A percentile compares a stretch with the other conserved stretches of the same genome.
These are phyloP conservation scores for Pseudophaeomoniella oleicola DNA, from an alignment of 2,329 filamentous ascomycete genomes.

Conservation along the genomic window DNA sequence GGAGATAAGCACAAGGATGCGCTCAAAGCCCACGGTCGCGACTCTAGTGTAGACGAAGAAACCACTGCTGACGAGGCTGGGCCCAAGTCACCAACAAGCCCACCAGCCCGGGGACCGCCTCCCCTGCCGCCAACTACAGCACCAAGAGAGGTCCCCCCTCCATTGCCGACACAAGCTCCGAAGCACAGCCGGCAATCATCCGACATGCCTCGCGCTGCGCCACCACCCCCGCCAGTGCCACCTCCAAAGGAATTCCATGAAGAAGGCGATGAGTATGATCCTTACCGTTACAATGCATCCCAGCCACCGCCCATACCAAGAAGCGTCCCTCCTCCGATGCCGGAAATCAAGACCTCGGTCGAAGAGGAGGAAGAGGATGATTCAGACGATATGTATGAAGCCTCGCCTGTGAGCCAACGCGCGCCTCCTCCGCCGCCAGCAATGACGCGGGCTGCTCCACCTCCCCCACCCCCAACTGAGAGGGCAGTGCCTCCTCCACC, in stretches of 20 bases:
- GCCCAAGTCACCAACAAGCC: conserved; percentile 28
- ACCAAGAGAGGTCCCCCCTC: conserved; percentile 45
- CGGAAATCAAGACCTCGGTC: conserved; percentile 11
- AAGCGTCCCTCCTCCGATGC: conserved; percentile 14
- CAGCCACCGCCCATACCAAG: conserved; percentile 12
- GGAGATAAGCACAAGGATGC: conserved; percentile 89
- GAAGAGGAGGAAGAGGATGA: conserved; percentile 18
- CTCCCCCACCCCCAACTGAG: conserved; percentile 12
- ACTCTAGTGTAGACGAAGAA: conserved; percentile 61
- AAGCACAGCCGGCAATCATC: conserved; percentile 46
- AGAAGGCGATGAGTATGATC: conserved; percentile 38
- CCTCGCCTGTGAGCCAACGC: conserved; percentile 22
- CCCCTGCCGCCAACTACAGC: conserved; percentile 42
- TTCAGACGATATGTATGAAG: conserved; percentile 32
- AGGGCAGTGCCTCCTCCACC: conserved; percentile 26
- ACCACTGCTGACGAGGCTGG: conserved; percentile 41
- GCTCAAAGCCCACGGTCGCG: conserved; percentile 64
- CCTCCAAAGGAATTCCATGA: conserved; percentile 34
- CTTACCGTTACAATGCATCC: conserved; percentile 34
- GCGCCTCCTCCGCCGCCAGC: conserved; percentile 18
- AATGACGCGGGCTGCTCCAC: conserved; percentile 29
- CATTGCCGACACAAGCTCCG: conserved; percentile 47
- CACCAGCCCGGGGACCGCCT: conserved; percentile 25
- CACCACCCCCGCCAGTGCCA: conserved; percentile 44
- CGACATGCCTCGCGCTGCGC: conserved; percentile 56